Base-by-base conservation (phyloP, 164 flowering plant genomes). In the Dillenia turbinata region DNA sequence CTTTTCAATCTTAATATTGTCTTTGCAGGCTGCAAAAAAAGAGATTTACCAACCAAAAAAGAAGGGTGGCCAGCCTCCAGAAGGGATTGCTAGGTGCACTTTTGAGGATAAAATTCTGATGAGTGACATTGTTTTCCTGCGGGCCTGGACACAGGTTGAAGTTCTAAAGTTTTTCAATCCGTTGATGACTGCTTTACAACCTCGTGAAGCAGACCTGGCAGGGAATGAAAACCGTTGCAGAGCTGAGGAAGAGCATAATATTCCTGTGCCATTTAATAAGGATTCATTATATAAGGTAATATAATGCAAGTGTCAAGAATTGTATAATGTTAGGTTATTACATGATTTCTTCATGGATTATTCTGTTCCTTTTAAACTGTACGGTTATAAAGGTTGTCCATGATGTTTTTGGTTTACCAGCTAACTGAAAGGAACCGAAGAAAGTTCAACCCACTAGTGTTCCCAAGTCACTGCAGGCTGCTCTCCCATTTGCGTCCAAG, bases 31-130 rank as follows among this genome's bases (percentile, higher is more conserved):
- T 78, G 95, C 94, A 48, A 88, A 91, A 66, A 88, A 79, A 66
- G 94, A 85, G 78, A 69, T 80, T 53, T 88, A 89, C 71, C 65
- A 75, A 63, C 81, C 82, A 1, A 80, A 73, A 64, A 85, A 64
- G 77, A 89, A 75, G 71, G 96, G 85, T 50, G 90, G 86, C n/a
- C 54, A 17, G 40, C 69, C 76, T 17, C 73, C 66, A 65, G 96
- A 86, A 73, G 97, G 97, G 57, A 83, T 89, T 71, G 99, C 87
- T n/a, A 78, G 99, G 74, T 94, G 99, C 83, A 91, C 97, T 3
- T 94, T 94, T 74, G 99, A 94, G 82, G 99, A 94, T 64, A 81
- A 69, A 67, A 88, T 94, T 59, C 76, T 85, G 65, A 94, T 89
- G 97, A 88, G 95, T 56, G 99, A 94, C 76, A 83, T 89, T 53